phyloP scores from a whole-genome alignment of 2,329 filamentous ascomycete species.

The Penicillium sp. region DNA sequence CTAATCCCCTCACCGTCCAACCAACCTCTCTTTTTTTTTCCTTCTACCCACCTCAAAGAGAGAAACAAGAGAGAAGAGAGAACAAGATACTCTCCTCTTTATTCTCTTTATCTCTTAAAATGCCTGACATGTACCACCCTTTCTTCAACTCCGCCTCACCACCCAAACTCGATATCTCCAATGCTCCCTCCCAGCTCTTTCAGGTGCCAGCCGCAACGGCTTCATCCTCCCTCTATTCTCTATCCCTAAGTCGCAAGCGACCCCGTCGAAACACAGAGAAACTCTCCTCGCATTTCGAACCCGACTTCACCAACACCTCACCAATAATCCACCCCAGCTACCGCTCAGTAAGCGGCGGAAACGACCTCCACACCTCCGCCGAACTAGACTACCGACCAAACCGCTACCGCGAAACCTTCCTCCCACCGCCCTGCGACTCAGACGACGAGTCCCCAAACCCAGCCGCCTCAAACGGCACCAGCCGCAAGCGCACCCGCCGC shows the following conservation, averaged over 20 bases:
- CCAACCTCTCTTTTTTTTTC: slow-evolving; percentile 10
- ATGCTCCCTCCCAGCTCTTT: slow-evolving; percentile 38
- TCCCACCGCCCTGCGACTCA: slow-evolving; percentile 26
- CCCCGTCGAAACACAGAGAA: slow-evolving; percentile 29
- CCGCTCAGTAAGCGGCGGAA: slow-evolving; percentile 32
- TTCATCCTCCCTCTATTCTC: slow-evolving; percentile 38
- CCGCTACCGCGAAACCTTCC: slow-evolving; percentile 37
- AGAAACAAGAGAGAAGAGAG: too few species aligned
- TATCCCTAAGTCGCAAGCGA: slow-evolving; percentile 36
- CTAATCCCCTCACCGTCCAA: background rate
- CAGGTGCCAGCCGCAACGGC: slow-evolving; percentile 37
- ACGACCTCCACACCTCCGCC: slow-evolving; percentile 25
- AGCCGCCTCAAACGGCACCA: slow-evolving; percentile 21
- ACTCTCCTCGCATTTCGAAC: slow-evolving; percentile 24
- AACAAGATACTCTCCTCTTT: background rate
- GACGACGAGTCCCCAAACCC: slow-evolving; percentile 25
- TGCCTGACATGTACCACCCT: slow-evolving; percentile 32
- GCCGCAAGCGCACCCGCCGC: slow-evolving; percentile 34
- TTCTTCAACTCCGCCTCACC: slow-evolving; percentile 35
- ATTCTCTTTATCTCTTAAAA: slow-evolving; percentile 9
- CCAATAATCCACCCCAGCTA: slow-evolving; percentile 41
- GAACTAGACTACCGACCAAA: slow-evolving; percentile 44
- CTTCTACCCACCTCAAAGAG: background rate
- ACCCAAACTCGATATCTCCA: slow-evolving; percentile 39
- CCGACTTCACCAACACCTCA: slow-evolving; percentile 27